Percentiles rank a stretch among this genome's conserved stretches.
These are phyloP conservation scores for Emericellopsis cladophorae DNA, from an alignment of 2,329 filamentous ascomycete species.

Conservation along the genomic window DNA sequence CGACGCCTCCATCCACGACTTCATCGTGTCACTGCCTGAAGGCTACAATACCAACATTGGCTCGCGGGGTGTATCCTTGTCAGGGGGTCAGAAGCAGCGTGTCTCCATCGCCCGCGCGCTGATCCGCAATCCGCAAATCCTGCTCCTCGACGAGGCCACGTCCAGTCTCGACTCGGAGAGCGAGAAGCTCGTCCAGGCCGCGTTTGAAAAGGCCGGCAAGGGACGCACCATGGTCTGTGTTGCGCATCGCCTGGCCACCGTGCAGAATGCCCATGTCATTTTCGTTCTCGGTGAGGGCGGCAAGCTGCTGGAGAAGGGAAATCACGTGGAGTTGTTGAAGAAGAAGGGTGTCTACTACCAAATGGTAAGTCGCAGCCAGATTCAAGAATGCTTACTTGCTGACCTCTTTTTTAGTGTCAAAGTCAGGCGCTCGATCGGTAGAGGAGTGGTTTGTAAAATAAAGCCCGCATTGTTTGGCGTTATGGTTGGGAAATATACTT, in stretches of 20 bases:
- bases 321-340: constrained; percentile 35
- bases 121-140: constrained; percentile 48
- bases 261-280: constrained; percentile 70
- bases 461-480: not conserved
- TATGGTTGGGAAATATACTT: not conserved
- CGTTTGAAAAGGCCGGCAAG: constrained; percentile 50
- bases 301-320: constrained; percentile 41
- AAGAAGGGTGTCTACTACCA: constrained; percentile 42
- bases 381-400: not conserved
- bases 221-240: constrained; percentile 61
- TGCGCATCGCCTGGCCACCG: constrained; percentile 63
- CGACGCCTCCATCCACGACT: constrained; percentile 58
- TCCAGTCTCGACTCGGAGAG: constrained; percentile 54
- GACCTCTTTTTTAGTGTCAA: constrained; percentile 30
- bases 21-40: constrained; percentile 53
- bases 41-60: constrained; percentile 58
- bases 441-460: too few relatives aligned
- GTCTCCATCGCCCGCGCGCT: constrained; percentile 58
- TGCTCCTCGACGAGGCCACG: constrained; percentile 64
- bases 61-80: constrained; percentile 51
- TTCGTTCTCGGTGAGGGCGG: constrained; percentile 55
- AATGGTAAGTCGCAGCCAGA: constrained; percentile 31
- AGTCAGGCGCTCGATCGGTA: constrained; percentile 44
- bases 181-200: constrained; percentile 49
- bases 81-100: constrained; percentile 62